phyloP scores from a whole-genome alignment of 108 stramenopile species.

The Epithemia pelagica region DNA sequence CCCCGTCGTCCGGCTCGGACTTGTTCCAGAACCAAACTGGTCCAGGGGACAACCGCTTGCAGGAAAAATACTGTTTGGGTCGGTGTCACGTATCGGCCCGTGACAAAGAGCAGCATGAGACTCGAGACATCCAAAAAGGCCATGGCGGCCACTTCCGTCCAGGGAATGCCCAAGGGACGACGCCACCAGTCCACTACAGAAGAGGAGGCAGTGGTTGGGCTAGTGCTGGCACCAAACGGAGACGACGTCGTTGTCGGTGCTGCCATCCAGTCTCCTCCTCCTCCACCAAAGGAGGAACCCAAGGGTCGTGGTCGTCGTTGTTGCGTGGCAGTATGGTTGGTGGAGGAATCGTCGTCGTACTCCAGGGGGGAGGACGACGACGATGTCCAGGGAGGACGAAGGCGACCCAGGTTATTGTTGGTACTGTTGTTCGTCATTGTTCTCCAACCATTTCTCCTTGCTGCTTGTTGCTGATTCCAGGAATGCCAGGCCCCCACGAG shows the following conservation, averaged over 20 bases:
- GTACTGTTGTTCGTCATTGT: neutral
- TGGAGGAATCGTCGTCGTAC: neutral
- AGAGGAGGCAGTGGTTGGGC: too few relatives aligned
- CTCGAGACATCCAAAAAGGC: conserved; percentile 75
- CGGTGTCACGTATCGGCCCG: conserved; percentile 72
- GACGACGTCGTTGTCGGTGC: too few relatives aligned
- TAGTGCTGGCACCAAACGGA: neutral
- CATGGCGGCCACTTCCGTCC: conserved; percentile 75
- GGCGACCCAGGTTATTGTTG: neutral
- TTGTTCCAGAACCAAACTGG: conserved; percentile 61
- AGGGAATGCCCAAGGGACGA: conserved; percentile 45
- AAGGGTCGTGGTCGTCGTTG: too few relatives aligned
- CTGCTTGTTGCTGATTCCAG: neutral
- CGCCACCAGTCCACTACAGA: neutral
- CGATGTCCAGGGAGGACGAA: neutral
- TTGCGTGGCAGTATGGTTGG: neutral
- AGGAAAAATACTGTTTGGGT: conserved; percentile 79
- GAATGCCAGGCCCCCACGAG: neutral
- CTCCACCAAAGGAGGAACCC: neutral
- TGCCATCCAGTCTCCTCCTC: too few relatives aligned
- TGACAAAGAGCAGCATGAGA: conserved; percentile 62
- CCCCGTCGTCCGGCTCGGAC: conserved; percentile 59
- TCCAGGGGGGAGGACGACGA: neutral
- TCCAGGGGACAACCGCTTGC: conserved; percentile 68
- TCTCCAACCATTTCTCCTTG: too few relatives aligned